phyloP scores from a whole-genome alignment of 2,329 filamentous ascomycete species.

The Penicillium sp. region DNA sequence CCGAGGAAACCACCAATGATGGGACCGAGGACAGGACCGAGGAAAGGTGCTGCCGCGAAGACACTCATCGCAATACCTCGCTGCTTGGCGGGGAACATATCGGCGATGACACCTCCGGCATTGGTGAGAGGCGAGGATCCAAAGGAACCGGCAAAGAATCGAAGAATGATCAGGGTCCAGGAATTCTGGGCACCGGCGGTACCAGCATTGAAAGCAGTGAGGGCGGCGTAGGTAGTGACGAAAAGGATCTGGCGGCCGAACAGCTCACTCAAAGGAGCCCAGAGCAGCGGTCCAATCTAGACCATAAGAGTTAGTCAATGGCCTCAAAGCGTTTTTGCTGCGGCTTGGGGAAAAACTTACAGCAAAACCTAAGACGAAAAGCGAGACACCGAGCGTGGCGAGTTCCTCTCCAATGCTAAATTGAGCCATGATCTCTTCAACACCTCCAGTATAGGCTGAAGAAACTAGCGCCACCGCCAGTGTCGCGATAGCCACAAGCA shows the following conservation, averaged over 20 bases:
- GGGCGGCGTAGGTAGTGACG: conserved; percentile 52
- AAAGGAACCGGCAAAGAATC: conserved; percentile 63
- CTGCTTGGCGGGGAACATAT: conserved; percentile 55
- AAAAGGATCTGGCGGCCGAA: conserved; percentile 58
- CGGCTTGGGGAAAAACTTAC: conserved; percentile 6
- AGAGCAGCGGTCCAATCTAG: conserved; percentile 59
- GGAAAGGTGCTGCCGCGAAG: conserved; percentile 66
- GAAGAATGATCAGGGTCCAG: conserved; percentile 58
- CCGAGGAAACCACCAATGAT: conserved; percentile 32
- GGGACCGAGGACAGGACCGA: conserved; percentile 43
- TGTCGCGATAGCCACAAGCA: conserved; percentile 63
- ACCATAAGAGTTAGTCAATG: conserved; percentile 23
- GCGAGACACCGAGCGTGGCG: conserved; percentile 60
- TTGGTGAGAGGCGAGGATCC: conserved; percentile 54
- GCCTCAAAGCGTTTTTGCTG: not conserved
- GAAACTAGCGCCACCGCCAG: conserved; percentile 68
- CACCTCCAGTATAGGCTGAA: conserved; percentile 49
- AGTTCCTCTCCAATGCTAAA: conserved; percentile 56
- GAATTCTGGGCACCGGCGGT: conserved; percentile 57
- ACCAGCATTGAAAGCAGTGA: conserved; percentile 60
- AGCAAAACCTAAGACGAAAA: conserved; percentile 62
- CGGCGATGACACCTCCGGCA: conserved; percentile 51
- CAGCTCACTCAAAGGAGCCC: conserved; percentile 65
- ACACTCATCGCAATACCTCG: conserved; percentile 58
- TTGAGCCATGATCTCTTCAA: conserved; percentile 49